Percentiles rank a stretch among this genome's conserved stretches.
phyloP scores from a whole-genome alignment of 1,284 basidiomycete genomes.

The Boletellus sp. region DNA sequence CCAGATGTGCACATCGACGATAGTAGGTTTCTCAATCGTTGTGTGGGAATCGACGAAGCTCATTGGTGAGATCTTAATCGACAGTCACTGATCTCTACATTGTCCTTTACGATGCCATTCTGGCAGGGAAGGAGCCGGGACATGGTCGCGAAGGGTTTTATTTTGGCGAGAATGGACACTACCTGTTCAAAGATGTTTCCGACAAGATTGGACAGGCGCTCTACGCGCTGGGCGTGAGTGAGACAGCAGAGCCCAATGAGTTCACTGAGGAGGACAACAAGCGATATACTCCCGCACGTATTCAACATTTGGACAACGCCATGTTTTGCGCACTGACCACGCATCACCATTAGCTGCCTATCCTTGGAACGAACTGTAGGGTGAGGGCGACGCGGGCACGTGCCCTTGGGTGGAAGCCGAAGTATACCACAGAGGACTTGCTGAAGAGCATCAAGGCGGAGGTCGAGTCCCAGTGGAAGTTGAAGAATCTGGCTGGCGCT shows the following conservation, averaged over 20 bases:
- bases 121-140: constrained; percentile 26
- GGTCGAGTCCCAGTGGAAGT: constrained; percentile 34
- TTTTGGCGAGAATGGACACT: constrained; percentile 49
- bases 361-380: constrained; percentile 53
- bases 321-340: background rate
- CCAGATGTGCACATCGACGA: constrained; percentile 27
- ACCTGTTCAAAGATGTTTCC: constrained; percentile 33
- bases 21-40: constrained; percentile 18
- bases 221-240: constrained; percentile 27
- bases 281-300: constrained; percentile 21
- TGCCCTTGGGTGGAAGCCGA: constrained; percentile 56
- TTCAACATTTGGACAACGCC: background rate
- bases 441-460: constrained; percentile 44
- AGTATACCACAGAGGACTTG: constrained; percentile 43
- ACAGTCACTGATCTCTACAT: constrained; percentile 31
- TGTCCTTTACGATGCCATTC: constrained; percentile 32
- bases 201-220: constrained; percentile 30
- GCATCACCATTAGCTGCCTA: constrained; percentile 30
- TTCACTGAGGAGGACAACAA: constrained; percentile 35
- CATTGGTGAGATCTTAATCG: background rate
- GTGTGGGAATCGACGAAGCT: background rate
- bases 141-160: constrained; percentile 52
- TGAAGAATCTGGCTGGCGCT: constrained; percentile 8
- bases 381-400: constrained; percentile 48
- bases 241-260: constrained; percentile 30